Conservation (phyloP, 2,329 filamentous ascomycete genomes). For the Xylariaceae sp. region DNA sequence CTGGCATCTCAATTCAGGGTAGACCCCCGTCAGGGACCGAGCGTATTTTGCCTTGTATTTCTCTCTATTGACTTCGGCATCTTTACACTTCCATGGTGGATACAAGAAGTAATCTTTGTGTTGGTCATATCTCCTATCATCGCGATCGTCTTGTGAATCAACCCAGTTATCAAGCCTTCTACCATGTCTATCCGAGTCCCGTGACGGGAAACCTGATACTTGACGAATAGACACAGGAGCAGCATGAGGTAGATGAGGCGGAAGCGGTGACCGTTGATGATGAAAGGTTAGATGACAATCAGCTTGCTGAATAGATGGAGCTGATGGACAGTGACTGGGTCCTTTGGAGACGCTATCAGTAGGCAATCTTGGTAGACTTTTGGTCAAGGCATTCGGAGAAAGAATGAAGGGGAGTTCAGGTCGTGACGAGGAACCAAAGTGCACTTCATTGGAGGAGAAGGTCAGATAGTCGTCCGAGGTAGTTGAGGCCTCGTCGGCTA, state of each 20-base stretch:
- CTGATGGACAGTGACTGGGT: not conserved
- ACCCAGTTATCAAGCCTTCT: not conserved
- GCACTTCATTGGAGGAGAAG: constrained; percentile 21
- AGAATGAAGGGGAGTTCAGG: constrained; percentile 26
- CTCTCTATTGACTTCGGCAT: not conserved
- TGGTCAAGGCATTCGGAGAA: constrained; percentile 23
- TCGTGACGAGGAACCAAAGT: constrained; percentile 22
- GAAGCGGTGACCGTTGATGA: constrained; percentile 12
- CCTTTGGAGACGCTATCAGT: constrained; percentile 14
- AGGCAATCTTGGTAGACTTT: constrained; percentile 22
- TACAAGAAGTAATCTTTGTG: not conserved
- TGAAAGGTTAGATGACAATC: constrained; percentile 14
- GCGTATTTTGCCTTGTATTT: constrained; percentile 8
- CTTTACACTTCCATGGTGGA: constrained; percentile 11
- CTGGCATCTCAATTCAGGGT: constrained; percentile 15
- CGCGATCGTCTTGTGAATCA: not conserved
- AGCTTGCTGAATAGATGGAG: not conserved
- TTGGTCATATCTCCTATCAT: constrained; percentile 8
- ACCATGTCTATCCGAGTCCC: not conserved
- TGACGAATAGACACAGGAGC: not conserved
- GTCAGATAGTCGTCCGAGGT: constrained; percentile 19
- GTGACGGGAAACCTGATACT: not conserved
- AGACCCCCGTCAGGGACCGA: constrained; percentile 21
- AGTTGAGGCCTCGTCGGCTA: constrained; percentile 1
- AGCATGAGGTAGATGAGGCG: constrained; percentile 3